Evolutionary conservation across 805 yeast genomes (phyloP).

Genomic region (Lipomyces orientalis): DNA sequence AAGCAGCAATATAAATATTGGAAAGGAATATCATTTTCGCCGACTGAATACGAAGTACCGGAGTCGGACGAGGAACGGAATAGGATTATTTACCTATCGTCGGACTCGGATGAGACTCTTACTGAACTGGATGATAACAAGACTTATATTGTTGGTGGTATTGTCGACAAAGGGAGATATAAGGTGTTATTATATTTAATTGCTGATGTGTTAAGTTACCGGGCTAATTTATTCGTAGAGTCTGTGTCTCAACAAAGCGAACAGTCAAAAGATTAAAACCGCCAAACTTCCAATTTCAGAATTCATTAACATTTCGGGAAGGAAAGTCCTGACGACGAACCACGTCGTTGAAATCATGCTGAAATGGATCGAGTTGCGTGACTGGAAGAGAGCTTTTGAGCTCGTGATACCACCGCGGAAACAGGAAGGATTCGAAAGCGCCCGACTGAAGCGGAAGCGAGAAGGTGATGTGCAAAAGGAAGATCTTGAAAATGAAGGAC

Average conservation of each 20-base stretch:
- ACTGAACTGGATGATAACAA: conserved; percentile 66
- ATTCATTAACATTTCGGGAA: conserved; percentile 78
- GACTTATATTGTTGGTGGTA: conserved; percentile 92
- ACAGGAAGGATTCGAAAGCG: conserved; percentile 39
- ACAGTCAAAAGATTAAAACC: conserved; percentile 68
- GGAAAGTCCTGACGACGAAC: conserved; percentile 89
- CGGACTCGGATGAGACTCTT: conserved; percentile 79
- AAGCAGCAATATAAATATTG: conserved; percentile 64
- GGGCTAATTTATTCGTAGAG: conserved; percentile 49
- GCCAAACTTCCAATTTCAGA: conserved; percentile 87
- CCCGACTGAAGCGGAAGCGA: conserved; percentile 38
- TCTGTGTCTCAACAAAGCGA: conserved; percentile 82
- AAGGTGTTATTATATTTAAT: conserved; percentile 20
- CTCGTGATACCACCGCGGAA: conserved; percentile 86
- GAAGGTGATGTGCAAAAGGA: not conserved
- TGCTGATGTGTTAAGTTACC: not conserved
- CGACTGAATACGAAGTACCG: conserved; percentile 48
- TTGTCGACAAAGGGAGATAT: conserved; percentile 87
- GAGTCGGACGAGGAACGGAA: conserved; percentile 37
- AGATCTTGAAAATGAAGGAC: not conserved
- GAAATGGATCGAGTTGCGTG: conserved; percentile 74
- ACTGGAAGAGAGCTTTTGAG: conserved; percentile 89
- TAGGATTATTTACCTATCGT: conserved; percentile 69
- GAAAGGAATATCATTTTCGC: conserved; percentile 64
- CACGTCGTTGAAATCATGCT: conserved; percentile 91